phyloP scores from a whole-genome alignment of 176 grass and related monocot genomes.

The Aegilops bicornis region DNA sequence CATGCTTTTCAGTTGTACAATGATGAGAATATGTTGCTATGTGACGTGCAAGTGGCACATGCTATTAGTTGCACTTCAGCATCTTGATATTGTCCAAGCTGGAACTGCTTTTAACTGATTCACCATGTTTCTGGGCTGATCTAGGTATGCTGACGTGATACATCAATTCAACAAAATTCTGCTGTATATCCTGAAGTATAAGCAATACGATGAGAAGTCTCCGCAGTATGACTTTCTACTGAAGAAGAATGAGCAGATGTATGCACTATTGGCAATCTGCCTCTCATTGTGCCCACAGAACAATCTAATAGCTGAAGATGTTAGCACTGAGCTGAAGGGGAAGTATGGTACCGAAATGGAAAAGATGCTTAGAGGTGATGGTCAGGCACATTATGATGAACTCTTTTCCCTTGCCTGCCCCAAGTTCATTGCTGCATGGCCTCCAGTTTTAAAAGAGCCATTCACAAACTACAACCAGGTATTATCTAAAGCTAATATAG shows the following conservation, averaged over 20 bases:
- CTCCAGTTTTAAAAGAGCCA: conserved; percentile 57
- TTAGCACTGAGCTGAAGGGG: conserved; percentile 79
- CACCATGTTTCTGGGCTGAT: conserved; percentile 7
- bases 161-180: conserved; percentile 97
- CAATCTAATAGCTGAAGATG: conserved; percentile 84
- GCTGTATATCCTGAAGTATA: conserved; percentile 86
- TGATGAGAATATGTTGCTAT: not conserved
- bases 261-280: conserved; percentile 86
- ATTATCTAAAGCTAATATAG: conserved; percentile 10
- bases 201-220: conserved; percentile 83
- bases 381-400: conserved; percentile 80
- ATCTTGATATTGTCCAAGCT: conserved; percentile 3
- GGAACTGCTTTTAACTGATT: conserved; percentile 11
- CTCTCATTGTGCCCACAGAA: conserved; percentile 78
- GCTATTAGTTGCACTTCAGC: not conserved
- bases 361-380: conserved; percentile 90
- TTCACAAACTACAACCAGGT: conserved; percentile 93
- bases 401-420: conserved; percentile 91
- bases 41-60: not conserved
- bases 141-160: conserved; percentile 80
- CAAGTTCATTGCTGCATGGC: conserved; percentile 88
- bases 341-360: conserved; percentile 92
- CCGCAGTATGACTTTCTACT: conserved; percentile 89
- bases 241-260: conserved; percentile 99
- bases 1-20: conserved; percentile 3